Evolutionary conservation across 768 basidiomycete genomes (phyloP), one percentile per base, ranked within the genome.

Genomic region (Boletus fagicola): DNA sequence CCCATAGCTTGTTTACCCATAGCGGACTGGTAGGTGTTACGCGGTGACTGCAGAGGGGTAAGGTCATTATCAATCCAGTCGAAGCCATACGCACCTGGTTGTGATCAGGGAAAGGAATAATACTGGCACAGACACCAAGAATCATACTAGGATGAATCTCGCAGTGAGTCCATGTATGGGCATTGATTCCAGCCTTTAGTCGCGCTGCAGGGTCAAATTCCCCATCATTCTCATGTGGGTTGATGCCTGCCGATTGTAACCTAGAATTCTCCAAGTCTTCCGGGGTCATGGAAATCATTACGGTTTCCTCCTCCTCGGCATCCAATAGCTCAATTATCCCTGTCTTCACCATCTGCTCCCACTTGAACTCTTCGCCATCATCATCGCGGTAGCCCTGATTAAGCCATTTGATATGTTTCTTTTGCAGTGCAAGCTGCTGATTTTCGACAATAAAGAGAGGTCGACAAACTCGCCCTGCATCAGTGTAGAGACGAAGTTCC

Each of bases 1-100:
- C 97, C 96, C 96, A 99, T 99, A 12, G 96, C 96, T 84, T 99
- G 96, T 77, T 99, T 99, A 65, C 97, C 97, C 96, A 99, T 99
- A 51, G 96, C 96, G 45, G 96, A 98, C 77, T 99, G 96, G 69
- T 99, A 99, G 5, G 96, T 99, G 71, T 99, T 99, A 85, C 96
- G 97, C 63, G 96, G 96, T 57, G 96, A 99, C 92, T 98, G 61
- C 11, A 33, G 53, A 31, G 56, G 20, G 64, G 55, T 59, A 47
- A 59, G 40, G 18, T 16, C n/a, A 38, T 35, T 8, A 36, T 36
- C 39, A 31, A 40, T 45, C 48, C 4, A 4, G 46, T 13, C 26
- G 5, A 38, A 59, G 50, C 33, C 30, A 30, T 43, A 75, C 85
- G 59, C 69, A 92, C 94, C 80, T 97, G 96, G 67, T 99, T 99